Conservation (phyloP, 371 early-diverging fungal genomes). For the Mucor plumbeus region DNA sequence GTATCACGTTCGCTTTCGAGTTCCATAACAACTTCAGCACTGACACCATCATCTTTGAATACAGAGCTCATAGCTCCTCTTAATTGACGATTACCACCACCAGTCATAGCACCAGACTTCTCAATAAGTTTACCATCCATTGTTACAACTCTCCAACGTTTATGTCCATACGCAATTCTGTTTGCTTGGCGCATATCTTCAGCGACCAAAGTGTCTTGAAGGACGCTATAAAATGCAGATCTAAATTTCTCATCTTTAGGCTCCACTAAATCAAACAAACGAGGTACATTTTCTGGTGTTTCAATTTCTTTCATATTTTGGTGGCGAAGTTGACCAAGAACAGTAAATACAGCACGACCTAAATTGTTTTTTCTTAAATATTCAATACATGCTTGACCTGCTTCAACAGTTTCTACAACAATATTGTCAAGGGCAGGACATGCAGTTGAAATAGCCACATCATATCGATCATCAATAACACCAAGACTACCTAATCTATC, state of each 20-base stretch:
- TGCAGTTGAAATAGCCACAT: constrained; percentile 96
- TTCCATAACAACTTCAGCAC: constrained; percentile 60
- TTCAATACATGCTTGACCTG: constrained; percentile 94
- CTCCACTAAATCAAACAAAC: constrained; percentile 92
- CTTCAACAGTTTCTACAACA: constrained; percentile 95
- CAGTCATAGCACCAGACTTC: constrained; percentile 96
- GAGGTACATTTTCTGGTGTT: constrained; percentile 85
- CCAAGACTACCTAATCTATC: constrained; percentile 98
- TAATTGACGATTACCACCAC: constrained; percentile 81
- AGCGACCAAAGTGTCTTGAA: constrained; percentile 95
- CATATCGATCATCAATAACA: constrained; percentile 93
- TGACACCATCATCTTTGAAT: constrained; percentile 64
- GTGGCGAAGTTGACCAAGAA: constrained; percentile 79
- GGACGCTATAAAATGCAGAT: constrained; percentile 91
- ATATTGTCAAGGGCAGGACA: constrained; percentile 89
- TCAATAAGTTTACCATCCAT: constrained; percentile 97
- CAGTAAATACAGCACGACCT: constrained; percentile 92
- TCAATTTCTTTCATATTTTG: constrained; percentile 55
- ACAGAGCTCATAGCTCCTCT: constrained; percentile 90
- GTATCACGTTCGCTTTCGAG: constrained; percentile 64
- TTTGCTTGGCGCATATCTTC: constrained; percentile 90
- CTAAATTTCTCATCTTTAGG: constrained; percentile 76
- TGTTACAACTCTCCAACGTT: constrained; percentile 95
- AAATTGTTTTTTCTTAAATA: constrained; percentile 86
- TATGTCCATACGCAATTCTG: constrained; percentile 83